Conservation (phyloP, 805 yeast species). For the Metschnikowia gruessii region DNA sequence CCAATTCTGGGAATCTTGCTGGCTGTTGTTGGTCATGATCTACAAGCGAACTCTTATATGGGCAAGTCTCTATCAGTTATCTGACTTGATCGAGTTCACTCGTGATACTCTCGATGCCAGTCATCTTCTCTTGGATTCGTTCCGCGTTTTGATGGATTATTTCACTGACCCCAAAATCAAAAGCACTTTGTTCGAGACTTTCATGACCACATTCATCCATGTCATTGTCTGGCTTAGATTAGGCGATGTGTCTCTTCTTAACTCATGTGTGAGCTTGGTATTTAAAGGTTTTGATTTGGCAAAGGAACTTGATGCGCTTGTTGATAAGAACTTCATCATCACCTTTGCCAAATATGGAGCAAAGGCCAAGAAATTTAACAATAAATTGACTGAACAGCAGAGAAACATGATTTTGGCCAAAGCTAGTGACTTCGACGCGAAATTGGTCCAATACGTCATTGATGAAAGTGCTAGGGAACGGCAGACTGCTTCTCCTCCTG, state of each 20-base stretch:
- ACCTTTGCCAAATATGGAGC: conserved; percentile 62
- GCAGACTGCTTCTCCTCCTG: conserved; percentile 27
- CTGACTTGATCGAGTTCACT: conserved; percentile 71
- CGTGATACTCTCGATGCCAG: conserved; percentile 72
- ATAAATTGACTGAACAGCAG: conserved; percentile 67
- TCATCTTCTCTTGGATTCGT: conserved; percentile 62
- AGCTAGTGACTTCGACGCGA: conserved; percentile 54
- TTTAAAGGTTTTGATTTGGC: conserved; percentile 66
- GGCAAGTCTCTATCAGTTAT: conserved; percentile 62
- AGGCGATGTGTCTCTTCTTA: conserved; percentile 71
- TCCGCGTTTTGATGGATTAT: conserved; percentile 39
- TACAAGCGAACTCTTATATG: conserved; percentile 67
- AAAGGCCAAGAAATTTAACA: conserved; percentile 64
- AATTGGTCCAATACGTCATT: conserved; percentile 51
- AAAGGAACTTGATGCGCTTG: conserved; percentile 46
- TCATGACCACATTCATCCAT: conserved; percentile 61
- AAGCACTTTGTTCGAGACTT: conserved; percentile 43
- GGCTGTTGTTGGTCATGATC: conserved; percentile 71
- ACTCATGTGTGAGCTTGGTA: conserved; percentile 70
- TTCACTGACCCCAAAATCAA: conserved; percentile 13
- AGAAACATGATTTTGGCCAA: conserved; percentile 57
- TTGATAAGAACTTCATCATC: conserved; percentile 53
- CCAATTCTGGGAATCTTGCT: conserved; percentile 63
- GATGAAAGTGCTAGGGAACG: conserved; percentile 26
- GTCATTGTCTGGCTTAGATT: conserved; percentile 80